Conservation (phyloP, 2,329 filamentous ascomycete genomes). For the Delphinella strobiligena region DNA sequence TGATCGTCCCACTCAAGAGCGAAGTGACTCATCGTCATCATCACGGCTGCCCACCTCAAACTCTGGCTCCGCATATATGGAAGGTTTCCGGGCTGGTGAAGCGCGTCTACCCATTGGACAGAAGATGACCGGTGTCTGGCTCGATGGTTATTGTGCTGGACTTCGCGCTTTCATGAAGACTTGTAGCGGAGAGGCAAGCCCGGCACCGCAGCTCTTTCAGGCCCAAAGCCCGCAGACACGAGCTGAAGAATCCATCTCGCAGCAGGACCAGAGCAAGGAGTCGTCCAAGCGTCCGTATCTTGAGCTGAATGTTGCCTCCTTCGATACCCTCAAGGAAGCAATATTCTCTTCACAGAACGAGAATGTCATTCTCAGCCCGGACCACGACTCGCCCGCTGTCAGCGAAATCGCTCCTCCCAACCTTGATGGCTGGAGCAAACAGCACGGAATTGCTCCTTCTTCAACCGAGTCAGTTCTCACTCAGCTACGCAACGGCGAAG, state of each 20-base stretch:
- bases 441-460: slow-evolving; percentile 7
- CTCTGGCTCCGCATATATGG: slow-evolving; percentile 14
- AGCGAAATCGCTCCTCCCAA: slow-evolving; percentile 13
- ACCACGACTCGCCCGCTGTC: slow-evolving; percentile 15
- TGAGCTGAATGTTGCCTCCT: slow-evolving; percentile 13
- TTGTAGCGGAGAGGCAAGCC: not conserved
- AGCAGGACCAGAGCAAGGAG: not conserved
- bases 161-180: slow-evolving; percentile 7
- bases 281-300: slow-evolving; percentile 11
- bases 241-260: too few relatives aligned
- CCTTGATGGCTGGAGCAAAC: slow-evolving; percentile 21
- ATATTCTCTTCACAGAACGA: slow-evolving; percentile 21
- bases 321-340: slow-evolving; percentile 20
- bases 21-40: not conserved
- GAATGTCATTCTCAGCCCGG: slow-evolving; percentile 20
- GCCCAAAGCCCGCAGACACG: too few relatives aligned
- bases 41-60: not conserved
- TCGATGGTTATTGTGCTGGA: slow-evolving; percentile 23
- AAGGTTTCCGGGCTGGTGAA: slow-evolving; percentile 21
- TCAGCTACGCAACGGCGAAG: slow-evolving; percentile 6
- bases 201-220: too few relatives aligned
- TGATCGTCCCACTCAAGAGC: not conserved
- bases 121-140: slow-evolving; percentile 16
- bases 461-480: slow-evolving; percentile 2
- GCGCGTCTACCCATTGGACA: slow-evolving; percentile 15